A percentile compares a stretch with the other conserved stretches of the same genome.
phyloP scores from a whole-genome alignment of 1,284 basidiomycete genomes.

The Schizophyllum commune region DNA sequence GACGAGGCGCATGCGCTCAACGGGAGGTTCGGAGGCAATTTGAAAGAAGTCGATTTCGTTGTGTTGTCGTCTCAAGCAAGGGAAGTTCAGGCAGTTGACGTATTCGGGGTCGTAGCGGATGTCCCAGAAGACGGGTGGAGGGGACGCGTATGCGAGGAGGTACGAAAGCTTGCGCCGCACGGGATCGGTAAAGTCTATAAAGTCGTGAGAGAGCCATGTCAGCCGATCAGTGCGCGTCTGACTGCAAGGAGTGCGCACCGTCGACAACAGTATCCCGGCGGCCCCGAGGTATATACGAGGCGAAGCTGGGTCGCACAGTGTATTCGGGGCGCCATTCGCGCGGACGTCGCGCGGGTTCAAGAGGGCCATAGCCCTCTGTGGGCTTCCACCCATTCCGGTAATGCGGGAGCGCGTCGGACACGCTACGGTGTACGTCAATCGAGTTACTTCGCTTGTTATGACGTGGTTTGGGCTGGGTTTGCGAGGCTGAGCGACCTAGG shows the following conservation, averaged over 20 bases:
- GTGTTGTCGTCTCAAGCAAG: not conserved
- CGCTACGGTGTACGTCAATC: too few species aligned
- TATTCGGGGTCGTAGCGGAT: not conserved
- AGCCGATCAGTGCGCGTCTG: not conserved
- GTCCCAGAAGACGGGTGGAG: not conserved
- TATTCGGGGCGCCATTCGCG: constrained; percentile 14
- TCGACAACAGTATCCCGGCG: constrained; percentile 7
- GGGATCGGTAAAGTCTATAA: constrained; percentile 11
- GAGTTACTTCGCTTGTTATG: too few species aligned
- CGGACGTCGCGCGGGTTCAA: constrained; percentile 15
- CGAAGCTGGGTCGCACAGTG: constrained; percentile 1
- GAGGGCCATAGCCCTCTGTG: constrained; percentile 4
- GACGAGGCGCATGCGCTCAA: constrained; percentile 15
- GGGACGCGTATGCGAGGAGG: constrained; percentile 10
- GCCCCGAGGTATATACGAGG: constrained; percentile 1
- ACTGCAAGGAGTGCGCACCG: constrained; percentile 9
- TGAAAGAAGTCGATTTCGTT: constrained; percentile 15
- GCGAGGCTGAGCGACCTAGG: too few species aligned
- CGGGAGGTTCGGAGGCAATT: constrained; percentile 17
- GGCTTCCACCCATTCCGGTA: too few species aligned
- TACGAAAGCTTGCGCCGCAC: constrained; percentile 5
- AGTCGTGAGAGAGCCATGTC: constrained; percentile 8
- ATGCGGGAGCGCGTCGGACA: too few species aligned
- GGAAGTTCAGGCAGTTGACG: not conserved
- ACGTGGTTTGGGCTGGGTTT: too few species aligned